These are phyloP conservation scores for Cladophialophora exuberans DNA, from an alignment of 2,329 filamentous ascomycete genomes.

Conservation along the genomic window DNA sequence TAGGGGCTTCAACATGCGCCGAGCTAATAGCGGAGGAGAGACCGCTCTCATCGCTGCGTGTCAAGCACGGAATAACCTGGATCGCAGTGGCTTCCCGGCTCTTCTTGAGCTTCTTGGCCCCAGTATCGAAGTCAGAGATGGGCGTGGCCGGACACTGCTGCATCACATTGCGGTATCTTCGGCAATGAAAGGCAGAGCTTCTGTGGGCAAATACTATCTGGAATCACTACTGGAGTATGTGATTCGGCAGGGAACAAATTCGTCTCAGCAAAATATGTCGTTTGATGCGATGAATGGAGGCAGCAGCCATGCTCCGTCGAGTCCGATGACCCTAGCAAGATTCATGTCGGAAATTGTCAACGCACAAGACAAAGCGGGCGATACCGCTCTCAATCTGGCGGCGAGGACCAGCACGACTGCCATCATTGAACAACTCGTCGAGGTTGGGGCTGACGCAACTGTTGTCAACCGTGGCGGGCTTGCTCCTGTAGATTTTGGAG, in stretches of 20 bases:
- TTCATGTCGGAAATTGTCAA: conserved; percentile 99
- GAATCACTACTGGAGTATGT: conserved; percentile 94
- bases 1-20: conserved; percentile 82
- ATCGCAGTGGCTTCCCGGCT: conserved; percentile 86
- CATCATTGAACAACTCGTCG: conserved; percentile 94
- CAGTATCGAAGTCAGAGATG: conserved; percentile 87
- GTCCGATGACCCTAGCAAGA: conserved; percentile 76
- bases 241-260: conserved; percentile 79
- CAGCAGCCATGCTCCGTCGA: conserved; percentile 37
- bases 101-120: conserved; percentile 85
- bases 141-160: conserved; percentile 85
- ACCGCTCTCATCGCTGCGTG: conserved; percentile 92
- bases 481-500: conserved; percentile 90
- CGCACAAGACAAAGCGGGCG: conserved; percentile 87
- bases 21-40: conserved; percentile 87
- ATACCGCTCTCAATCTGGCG: conserved; percentile 92
- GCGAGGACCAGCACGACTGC: conserved; percentile 90
- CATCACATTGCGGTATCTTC: conserved; percentile 97
- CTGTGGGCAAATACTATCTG: conserved; percentile 92
- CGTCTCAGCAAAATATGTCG: conserved; percentile 48
- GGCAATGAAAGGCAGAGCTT: conserved; percentile 88
- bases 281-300: conserved; percentile 40
- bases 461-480: conserved; percentile 90
- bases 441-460: conserved; percentile 91
- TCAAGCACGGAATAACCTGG: conserved; percentile 90